Evolutionary conservation across 108 stramenopile species (phyloP).

Genomic region (Skeletonema marinoi): DNA sequence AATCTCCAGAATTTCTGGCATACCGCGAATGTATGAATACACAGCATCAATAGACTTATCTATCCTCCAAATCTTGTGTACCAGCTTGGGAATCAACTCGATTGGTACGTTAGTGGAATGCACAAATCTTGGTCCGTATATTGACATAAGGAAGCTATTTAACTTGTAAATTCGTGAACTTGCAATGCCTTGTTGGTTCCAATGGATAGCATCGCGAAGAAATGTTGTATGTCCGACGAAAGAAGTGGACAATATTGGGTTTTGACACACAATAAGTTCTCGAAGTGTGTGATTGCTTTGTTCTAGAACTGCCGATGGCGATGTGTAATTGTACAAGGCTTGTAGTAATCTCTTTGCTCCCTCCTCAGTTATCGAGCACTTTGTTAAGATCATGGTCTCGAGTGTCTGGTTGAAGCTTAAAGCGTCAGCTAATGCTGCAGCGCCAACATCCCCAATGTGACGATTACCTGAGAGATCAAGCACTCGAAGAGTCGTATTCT

Average conservation of each 20-base stretch:
- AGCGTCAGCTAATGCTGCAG: neutral
- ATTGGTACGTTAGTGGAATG: conserved; percentile 10
- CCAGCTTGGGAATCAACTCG: conserved; percentile 13
- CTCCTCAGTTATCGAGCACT: conserved; percentile 20
- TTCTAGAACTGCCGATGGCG: conserved; percentile 5
- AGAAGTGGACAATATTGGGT: neutral
- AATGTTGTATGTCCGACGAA: neutral
- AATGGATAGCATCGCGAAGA: neutral
- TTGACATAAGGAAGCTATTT: conserved; percentile 11
- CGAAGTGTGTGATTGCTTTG: conserved; percentile 22
- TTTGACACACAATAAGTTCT: conserved; percentile 15
- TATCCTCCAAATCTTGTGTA: conserved; percentile 19
- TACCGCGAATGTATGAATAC: conserved; percentile 12
- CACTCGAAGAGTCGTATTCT: conserved; percentile 18
- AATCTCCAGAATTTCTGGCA: conserved; percentile 13
- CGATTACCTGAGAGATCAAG: conserved; percentile 18
- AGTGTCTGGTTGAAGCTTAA: conserved; percentile 11
- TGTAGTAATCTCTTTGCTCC: conserved; percentile 3
- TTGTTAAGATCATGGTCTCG: conserved; percentile 19
- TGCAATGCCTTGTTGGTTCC: conserved; percentile 18
- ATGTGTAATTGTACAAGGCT: conserved; percentile 15
- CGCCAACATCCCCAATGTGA: conserved; percentile 21
- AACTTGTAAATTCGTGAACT: conserved; percentile 18
- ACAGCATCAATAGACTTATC: conserved; percentile 3
- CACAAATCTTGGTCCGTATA: conserved; percentile 7